Conservation (phyloP, 2,329 filamentous ascomycete species). For the Alternaria metachromatica region DNA sequence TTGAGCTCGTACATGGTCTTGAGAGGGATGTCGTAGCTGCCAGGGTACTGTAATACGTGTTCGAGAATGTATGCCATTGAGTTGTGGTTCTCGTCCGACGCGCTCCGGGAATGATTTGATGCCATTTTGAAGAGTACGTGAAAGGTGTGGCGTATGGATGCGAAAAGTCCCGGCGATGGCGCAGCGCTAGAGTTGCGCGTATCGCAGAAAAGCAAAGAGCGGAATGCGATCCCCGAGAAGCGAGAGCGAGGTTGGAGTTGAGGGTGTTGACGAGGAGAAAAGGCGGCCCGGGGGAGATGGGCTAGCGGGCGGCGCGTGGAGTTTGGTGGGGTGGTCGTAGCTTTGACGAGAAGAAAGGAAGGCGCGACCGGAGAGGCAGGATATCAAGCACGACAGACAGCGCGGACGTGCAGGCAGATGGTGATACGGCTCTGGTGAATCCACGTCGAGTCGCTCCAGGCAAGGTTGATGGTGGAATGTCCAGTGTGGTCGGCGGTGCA, state of each 20-base stretch:
- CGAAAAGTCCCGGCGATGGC: conserved; percentile 12
- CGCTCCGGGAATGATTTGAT: conserved; percentile 46
- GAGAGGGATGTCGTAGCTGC: conserved; percentile 69
- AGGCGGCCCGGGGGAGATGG: conserved; percentile 21
- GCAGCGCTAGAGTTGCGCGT: conserved; percentile 10
- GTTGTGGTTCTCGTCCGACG: conserved; percentile 45
- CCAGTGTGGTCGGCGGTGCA: conserved; percentile 24
- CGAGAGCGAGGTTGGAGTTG: background rate
- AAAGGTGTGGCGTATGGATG: conserved; percentile 1
- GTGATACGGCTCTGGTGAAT: too few relatives aligned
- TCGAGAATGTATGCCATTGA: conserved; percentile 49
- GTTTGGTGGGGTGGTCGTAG: conserved; percentile 23
- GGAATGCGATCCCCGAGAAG: background rate
- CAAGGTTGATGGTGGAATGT: conserved; percentile 8
- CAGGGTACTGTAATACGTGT: conserved; percentile 64
- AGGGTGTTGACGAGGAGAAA: conserved; percentile 7
- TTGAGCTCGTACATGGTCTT: conserved; percentile 73
- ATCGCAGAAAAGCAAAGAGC: conserved; percentile 3
- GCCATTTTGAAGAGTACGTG: conserved; percentile 32
- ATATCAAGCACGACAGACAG: conserved; percentile 7
- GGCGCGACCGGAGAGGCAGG: conserved; percentile 15
- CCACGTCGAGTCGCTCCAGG: background rate
- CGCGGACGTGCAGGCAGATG: conserved; percentile 10
- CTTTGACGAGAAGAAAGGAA: conserved; percentile 19
- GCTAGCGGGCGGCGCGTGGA: conserved; percentile 22